Evolutionary conservation across 2,329 filamentous ascomycete species (phyloP).

Genomic region (Karstenula rhodostoma): DNA sequence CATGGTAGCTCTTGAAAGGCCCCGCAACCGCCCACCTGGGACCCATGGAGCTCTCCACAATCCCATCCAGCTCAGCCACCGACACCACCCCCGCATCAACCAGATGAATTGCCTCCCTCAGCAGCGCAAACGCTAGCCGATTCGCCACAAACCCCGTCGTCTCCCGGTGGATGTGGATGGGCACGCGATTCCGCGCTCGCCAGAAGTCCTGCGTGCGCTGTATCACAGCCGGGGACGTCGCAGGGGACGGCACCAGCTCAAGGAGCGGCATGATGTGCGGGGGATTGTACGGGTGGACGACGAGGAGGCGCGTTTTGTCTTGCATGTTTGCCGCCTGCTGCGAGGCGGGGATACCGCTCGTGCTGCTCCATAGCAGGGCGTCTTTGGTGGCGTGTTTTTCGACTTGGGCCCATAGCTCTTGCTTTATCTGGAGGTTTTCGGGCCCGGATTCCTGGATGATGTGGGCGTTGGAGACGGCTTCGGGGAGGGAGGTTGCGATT

Average conservation of each 20-base stretch:
- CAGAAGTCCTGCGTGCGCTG: constrained; percentile 57
- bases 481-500: constrained; percentile 40
- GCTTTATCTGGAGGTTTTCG: constrained; percentile 62
- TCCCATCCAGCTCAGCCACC: constrained; percentile 61
- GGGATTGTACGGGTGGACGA: constrained; percentile 70
- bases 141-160: constrained; percentile 66
- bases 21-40: constrained; percentile 64
- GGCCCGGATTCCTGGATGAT: constrained; percentile 69
- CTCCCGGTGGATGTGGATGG: constrained; percentile 62
- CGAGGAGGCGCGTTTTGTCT: constrained; percentile 57
- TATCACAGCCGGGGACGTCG: constrained; percentile 51
- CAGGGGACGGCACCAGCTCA: constrained; percentile 63
- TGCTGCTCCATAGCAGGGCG: constrained; percentile 65
- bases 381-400: constrained; percentile 54
- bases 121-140: constrained; percentile 63
- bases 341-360: constrained; percentile 65
- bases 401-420: constrained; percentile 60
- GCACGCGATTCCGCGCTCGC: constrained; percentile 51
- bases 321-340: constrained; percentile 55
- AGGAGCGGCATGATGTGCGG: constrained; percentile 69
- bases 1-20: constrained; percentile 67
- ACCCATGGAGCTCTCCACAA: constrained; percentile 62
- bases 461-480: constrained; percentile 56
- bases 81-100: constrained; percentile 61
- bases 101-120: constrained; percentile 64